A percentile compares a stretch with the other conserved stretches of the same genome.
Conservation (phyloP, 2,329 filamentous ascomycete genomes). For the Onygenales sp. region DNA sequence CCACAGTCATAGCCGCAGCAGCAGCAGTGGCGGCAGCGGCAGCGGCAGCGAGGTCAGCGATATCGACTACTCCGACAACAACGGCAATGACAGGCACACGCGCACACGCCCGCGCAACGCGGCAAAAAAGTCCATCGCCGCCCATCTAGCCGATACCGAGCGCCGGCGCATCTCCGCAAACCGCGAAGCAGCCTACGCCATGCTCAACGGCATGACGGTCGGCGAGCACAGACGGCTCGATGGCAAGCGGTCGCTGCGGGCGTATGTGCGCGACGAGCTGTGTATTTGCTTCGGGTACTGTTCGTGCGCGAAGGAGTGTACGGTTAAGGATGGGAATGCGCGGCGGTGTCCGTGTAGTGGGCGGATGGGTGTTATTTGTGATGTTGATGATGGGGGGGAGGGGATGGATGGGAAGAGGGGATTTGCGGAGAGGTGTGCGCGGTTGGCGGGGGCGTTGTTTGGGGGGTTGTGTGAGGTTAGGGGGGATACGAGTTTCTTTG, state of each 20-base stretch:
- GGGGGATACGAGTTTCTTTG: conserved; percentile 12
- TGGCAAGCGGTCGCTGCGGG: conserved; percentile 14
- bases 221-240: conserved; percentile 25
- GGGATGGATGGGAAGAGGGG: conserved; percentile 10
- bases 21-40: neutral
- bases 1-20: conserved; percentile 4
- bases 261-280: conserved; percentile 22
- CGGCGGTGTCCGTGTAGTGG: conserved; percentile 27
- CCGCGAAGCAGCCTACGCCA: conserved; percentile 24
- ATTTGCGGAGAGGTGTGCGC: conserved; percentile 17
- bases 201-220: conserved; percentile 24
- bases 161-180: conserved; percentile 19
- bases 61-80: neutral
- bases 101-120: neutral
- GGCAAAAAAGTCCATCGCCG: conserved; percentile 5
- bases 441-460: conserved; percentile 22
- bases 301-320: conserved; percentile 25
- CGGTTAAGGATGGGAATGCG: conserved; percentile 14
- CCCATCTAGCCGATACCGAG: conserved; percentile 10
- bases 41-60: neutral
- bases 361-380: conserved; percentile 22
- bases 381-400: conserved; percentile 7
- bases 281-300: conserved; percentile 28
- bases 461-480: conserved; percentile 20
- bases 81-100: too few relatives aligned